A percentile compares a stretch with the other conserved stretches of the same genome.
These are phyloP conservation scores for Nemania diffusa DNA, from an alignment of 2,329 filamentous ascomycete genomes.

Conservation along the genomic window DNA sequence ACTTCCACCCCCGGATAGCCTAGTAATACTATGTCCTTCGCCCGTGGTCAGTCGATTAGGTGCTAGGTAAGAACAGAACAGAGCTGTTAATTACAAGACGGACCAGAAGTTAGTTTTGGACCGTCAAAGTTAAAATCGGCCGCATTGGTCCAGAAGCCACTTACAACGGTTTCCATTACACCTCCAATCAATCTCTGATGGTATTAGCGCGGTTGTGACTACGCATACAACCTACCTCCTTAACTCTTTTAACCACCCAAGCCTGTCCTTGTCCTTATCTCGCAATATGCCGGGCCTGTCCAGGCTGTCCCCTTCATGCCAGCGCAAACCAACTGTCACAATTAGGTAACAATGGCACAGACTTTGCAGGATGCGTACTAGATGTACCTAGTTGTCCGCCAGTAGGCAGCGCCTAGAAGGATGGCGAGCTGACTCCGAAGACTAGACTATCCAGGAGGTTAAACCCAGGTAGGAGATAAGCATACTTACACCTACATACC, in stretches of 20 bases:
- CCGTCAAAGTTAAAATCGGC: constrained; percentile 1
- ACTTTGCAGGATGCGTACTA: not conserved
- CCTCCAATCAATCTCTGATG: not conserved
- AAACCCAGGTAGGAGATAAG: not conserved
- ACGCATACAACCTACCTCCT: not conserved
- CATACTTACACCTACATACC: not conserved
- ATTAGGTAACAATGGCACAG: constrained; percentile 33
- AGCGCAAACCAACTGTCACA: constrained; percentile 32
- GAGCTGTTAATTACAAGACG: not conserved
- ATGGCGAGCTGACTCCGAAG: too few species aligned
- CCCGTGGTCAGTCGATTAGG: not conserved
- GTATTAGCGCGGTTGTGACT: not conserved
- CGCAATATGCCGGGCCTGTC: not conserved
- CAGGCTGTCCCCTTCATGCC: constrained; percentile 9
- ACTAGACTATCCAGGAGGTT: not conserved
- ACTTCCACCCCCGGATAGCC: not conserved
- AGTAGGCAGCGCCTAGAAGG: not conserved
- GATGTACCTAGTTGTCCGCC: not conserved
- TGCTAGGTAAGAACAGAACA: not conserved
- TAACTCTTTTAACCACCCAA: not conserved
- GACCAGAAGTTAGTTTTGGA: too few species aligned
- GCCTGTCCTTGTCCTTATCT: constrained; percentile 13
- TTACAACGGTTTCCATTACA: not conserved
- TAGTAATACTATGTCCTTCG: not conserved
- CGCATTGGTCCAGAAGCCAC: not conserved